Conservation (phyloP, 2,329 filamentous ascomycete species). For the Pseudocercospora fijiensis region DNA sequence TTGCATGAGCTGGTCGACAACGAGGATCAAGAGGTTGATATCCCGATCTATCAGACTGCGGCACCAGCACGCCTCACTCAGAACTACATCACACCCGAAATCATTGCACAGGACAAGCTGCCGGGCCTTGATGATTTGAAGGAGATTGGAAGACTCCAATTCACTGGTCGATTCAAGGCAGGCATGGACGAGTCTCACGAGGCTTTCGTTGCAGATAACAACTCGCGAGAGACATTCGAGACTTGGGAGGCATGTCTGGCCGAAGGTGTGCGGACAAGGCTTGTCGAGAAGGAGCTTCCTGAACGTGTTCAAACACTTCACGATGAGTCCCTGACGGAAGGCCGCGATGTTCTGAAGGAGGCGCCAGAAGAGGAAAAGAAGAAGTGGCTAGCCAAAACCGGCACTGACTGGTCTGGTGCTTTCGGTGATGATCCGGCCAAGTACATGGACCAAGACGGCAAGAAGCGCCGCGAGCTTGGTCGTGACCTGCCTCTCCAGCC, state of each 20-base stretch:
- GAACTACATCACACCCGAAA: slow-evolving; percentile 85
- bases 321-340: slow-evolving; percentile 74
- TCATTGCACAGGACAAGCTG: slow-evolving; percentile 58
- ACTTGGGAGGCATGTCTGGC: slow-evolving; percentile 89
- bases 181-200: slow-evolving; percentile 86
- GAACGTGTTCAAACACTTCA: slow-evolving; percentile 72
- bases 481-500: slow-evolving; percentile 50
- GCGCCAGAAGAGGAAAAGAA: slow-evolving; percentile 69
- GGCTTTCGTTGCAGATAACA: slow-evolving; percentile 79
- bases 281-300: slow-evolving; percentile 72
- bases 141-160: slow-evolving; percentile 77
- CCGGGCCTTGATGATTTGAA: slow-evolving; percentile 74
- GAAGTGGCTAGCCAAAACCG: slow-evolving; percentile 76
- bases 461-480: slow-evolving; percentile 58
- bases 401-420: slow-evolving; percentile 81
- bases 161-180: slow-evolving; percentile 79
- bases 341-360: slow-evolving; percentile 75
- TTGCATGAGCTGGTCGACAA: slow-evolving; percentile 80
- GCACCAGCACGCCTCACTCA: slow-evolving; percentile 75
- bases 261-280: slow-evolving; percentile 74
- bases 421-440: slow-evolving; percentile 74
- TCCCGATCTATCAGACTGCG: slow-evolving; percentile 88
- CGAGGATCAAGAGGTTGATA: slow-evolving; percentile 71
- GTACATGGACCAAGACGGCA: slow-evolving; percentile 54
- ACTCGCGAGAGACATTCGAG: slow-evolving; percentile 89